Conservation (phyloP, 2,329 filamentous ascomycete species). For the Nigrospora oryzae region DNA sequence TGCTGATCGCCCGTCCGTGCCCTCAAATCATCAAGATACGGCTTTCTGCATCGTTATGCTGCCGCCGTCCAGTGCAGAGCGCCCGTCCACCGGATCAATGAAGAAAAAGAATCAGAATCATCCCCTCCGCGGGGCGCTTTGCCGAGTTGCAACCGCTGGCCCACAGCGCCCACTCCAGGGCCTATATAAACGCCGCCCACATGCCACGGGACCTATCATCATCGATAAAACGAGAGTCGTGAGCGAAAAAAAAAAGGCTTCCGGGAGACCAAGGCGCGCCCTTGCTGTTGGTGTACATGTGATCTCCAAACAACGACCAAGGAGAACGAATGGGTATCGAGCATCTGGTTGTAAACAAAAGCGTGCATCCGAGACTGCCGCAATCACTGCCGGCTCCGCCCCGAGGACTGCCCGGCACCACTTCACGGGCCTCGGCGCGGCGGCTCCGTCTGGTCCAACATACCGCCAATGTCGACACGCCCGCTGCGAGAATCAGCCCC, state of each 20-base stretch:
- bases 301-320: neutral
- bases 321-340: neutral
- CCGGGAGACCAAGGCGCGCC: neutral
- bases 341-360: constrained; percentile 3
- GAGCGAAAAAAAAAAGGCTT: neutral
- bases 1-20: no score
- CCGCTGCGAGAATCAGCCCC: constrained; percentile 27
- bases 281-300: neutral
- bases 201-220: no score
- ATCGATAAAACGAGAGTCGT: neutral
- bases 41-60: no score
- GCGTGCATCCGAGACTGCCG: neutral
- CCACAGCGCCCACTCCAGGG: no score
- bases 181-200: no score
- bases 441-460: constrained; percentile 49
- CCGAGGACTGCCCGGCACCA: neutral
- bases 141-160: no score
- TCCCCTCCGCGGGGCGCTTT: no score
- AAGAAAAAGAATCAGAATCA: neutral
- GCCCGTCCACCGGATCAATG: neutral
- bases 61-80: no score
- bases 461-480: constrained; percentile 52
- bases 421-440: constrained; percentile 14
- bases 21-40: no score
- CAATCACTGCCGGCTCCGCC: neutral